phyloP scores from a whole-genome alignment of 305 asterid species.

The Plantago lanceolata region DNA sequence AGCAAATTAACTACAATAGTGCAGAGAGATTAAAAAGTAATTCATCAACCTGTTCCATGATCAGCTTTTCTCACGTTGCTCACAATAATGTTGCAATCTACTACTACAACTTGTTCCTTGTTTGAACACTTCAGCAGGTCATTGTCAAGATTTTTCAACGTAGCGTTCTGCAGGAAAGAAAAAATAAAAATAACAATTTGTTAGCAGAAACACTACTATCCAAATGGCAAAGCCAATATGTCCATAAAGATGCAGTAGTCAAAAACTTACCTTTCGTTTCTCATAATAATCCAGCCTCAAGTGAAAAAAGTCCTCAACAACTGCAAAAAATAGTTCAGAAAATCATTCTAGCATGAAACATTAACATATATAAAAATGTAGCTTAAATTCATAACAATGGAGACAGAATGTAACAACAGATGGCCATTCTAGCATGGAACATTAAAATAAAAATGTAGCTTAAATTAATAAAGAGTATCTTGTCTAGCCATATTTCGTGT shows the following conservation, averaged over 20 bases:
- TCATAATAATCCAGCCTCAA: constrained; percentile 75
- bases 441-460: too few species aligned
- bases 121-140: constrained; percentile 75
- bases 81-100: constrained; percentile 74
- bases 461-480: too few species aligned
- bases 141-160: constrained; percentile 61
- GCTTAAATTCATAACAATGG: too few species aligned
- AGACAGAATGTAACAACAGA: too few species aligned
- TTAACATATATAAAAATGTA: too few species aligned
- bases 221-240: too few species aligned
- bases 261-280: constrained; percentile 65
- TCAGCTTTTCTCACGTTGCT: constrained; percentile 85
- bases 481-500: too few species aligned
- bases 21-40: too few species aligned
- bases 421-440: too few species aligned
- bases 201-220: background rate
- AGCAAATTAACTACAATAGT: too few species aligned
- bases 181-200: background rate
- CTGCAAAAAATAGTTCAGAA: constrained; percentile 52
- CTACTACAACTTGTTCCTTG: constrained; percentile 79
- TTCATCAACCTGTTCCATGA: too few species aligned
- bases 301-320: constrained; percentile 79
- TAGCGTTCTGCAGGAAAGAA: constrained; percentile 50
- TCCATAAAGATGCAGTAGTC: background rate
- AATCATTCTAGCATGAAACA: too few species aligned